These are phyloP conservation scores for Pichia sporocuriosa DNA, from an alignment of 805 yeast genomes.

Conservation along the genomic window DNA sequence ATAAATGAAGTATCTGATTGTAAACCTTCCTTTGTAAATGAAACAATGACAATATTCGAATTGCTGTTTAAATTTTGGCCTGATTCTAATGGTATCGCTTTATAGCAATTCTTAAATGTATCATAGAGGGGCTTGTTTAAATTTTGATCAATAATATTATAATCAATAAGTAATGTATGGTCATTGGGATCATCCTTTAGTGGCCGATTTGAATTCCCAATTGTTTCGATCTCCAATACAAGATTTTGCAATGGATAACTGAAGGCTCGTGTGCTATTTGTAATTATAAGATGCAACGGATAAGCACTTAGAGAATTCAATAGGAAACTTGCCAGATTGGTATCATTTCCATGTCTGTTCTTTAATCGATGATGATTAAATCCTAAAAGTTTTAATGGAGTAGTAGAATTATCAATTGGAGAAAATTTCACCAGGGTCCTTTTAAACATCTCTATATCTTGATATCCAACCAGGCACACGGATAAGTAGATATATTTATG, in stretches of 20 bases:
- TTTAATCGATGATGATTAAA: not conserved
- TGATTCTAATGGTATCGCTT: too few species aligned
- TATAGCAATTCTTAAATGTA: not conserved
- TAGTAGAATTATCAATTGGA: not conserved
- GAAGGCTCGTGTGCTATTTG: not conserved
- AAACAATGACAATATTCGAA: conserved; percentile 1
- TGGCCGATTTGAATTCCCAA: not conserved
- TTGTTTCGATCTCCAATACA: not conserved
- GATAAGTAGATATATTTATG: too few species aligned
- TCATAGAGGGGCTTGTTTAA: not conserved
- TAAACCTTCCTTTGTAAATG: conserved; percentile 8
- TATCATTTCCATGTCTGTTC: not conserved
- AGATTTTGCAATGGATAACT: not conserved
- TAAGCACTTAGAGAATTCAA: not conserved
- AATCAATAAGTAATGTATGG: conserved; percentile 2
- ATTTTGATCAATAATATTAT: conserved; percentile 5
- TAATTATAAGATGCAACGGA: not conserved
- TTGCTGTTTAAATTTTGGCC: not conserved
- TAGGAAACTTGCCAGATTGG: not conserved
- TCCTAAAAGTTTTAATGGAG: not conserved
- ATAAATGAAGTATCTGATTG: conserved; percentile 3
- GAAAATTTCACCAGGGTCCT: not conserved
- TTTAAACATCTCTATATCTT: not conserved
- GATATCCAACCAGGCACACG: not conserved
- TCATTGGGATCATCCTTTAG: conserved; percentile 6